Base-by-base conservation (phyloP, 495 filamentous ascomycete species). In the Penicillium desertorum region DNA sequence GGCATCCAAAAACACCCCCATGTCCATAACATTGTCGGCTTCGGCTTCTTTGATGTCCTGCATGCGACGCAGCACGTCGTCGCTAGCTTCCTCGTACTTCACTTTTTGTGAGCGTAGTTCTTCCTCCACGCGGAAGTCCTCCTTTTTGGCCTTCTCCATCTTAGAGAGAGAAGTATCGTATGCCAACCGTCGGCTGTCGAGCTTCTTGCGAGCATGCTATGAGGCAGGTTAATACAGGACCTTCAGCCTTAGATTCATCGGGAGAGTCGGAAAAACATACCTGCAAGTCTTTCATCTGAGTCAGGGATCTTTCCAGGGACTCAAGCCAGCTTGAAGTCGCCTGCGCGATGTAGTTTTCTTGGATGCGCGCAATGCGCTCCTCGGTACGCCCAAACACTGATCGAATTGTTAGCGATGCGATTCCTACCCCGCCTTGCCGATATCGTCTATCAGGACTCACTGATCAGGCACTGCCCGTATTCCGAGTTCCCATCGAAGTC, bases 251-350 rank as follows among this genome's bases (percentile, higher is more conserved):
- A 44, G 22, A 19, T 47, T 42, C 67, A 14, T 30, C 11, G 3
- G 5, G 6, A 27, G 7, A 14, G 6, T 8, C 25, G 12, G 12
- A 12, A 29, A 22, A 16, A 63, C 71, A 50, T 78, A 88, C 90
- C 83, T 96, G 92, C 59, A 97, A 97, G 65, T 98, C 95, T 69
- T 96, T 98, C 90, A 98, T 91, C 81, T 96, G 92, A 29, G 90
- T 88, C 55, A 96, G 72, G 11, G 89, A 94, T 59, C 93, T 79
- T 68, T 98, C 94, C 47, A 96, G 72, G 11, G 89, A 90, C 72
- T 98, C 93, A 56, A 96, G 82, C 94, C 94, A 97, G 70, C 84
- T 89, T 47, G 85, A 81, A 30, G 87, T 96, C 57, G 92, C 90
- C 65, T 93, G 84, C 25, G 81, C 77, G 57, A 90, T 85, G 59